Base-by-base conservation (phyloP, 2,329 filamentous ascomycete genomes). In the Stachybotrys echinatus region DNA sequence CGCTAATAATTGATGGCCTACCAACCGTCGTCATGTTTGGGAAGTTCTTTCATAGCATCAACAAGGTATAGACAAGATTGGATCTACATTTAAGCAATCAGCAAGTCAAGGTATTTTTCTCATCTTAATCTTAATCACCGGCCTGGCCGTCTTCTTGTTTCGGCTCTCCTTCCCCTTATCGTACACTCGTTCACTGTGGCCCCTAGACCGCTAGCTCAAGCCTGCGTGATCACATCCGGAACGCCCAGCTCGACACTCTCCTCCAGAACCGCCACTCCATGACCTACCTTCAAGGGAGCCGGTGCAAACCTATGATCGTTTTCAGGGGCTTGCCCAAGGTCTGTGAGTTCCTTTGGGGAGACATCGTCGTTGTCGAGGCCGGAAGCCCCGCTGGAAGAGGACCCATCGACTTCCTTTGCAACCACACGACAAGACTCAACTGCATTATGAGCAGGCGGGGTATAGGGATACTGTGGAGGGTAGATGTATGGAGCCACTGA, bases 181-280 rank as follows among this genome's bases (percentile, higher is more conserved):
- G 27, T n/a, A n/a, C n/a, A 34, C 14, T 34, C 10, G 2, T 14
- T 8, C 10, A 34, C 27, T 10, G 27, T 14, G 27, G 27, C 27
- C 10, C 27, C 2, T 3, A 8, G 10, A 14, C 27, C 5, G 5
- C 10, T 8, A 8, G 5, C 17, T 54, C 48, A 66, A 17, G 54
- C 52, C 34, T 65, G 57, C 20, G 68, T 72, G 38, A 76, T 60
- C 19, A 76, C 54, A 57, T 79, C 75, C 3, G 74, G 65, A 23
- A 71, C 60, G 18, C 74, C 72, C 27, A 70, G 64, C 53, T 74
- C 73, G 17, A 80, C 72, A 42, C 74, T 76, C 59, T 83, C 80
- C 58, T 84, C 80, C 3, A 75, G 74, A 22, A 84, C 61, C 2
- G 79, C 79, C 5, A 84, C 68, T 2, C 80, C 80, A 17, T 74